Base-by-base conservation (phyloP, 495 filamentous ascomycete species). In the Tetracladium setigerum region DNA sequence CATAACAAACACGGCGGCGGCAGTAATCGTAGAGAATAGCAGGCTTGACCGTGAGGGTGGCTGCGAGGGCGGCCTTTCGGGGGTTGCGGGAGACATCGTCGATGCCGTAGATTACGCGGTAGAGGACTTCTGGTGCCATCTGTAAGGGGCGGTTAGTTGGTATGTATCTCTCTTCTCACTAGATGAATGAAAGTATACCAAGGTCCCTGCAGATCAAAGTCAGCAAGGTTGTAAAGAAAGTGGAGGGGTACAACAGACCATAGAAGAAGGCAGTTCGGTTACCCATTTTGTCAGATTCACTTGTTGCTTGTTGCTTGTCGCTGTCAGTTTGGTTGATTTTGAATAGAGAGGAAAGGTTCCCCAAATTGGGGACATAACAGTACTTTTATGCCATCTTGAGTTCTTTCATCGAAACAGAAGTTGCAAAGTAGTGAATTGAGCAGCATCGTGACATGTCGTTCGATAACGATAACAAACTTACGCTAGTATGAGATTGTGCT, bases 21-120 rank as follows among this genome's bases (percentile, higher is more conserved):
- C 73, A 74, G 64, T 81, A 84, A 8, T 76, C 72, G 50, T 79
- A 79, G 8, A 98, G 75, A 33, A 95, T 65, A 14, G 92, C 91
- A 0, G 88, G 87, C 4, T 73, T 68, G 65, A 87, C 79, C 4
- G 57, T 72, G 47, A 84, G 58, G 11, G 64, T 55, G 13, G 64
- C 59, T 40, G 67, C 67, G 53, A 74, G 72, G 59, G 62, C 67
- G 16, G 65, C 57, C 39, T 67, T 61, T 15, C 18, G 14, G 65
- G 77, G 24, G 55, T 63, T 36, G 64, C 43, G 17, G 56, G 18
- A 5, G 19, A 47, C 30, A 14, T 53, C 30, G n/a, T 30, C 17
- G 11, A 14, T 58, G 64, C 79, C 77, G 67, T 82, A 75, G 62
- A 76, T 72, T 14, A 86, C 82, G 22, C 81, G 76, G 62, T 83